Evolutionary conservation across 108 stramenopile genomes (phyloP), one percentile per base, ranked within the genome.

Genomic region (Bacterosira constricta): DNA sequence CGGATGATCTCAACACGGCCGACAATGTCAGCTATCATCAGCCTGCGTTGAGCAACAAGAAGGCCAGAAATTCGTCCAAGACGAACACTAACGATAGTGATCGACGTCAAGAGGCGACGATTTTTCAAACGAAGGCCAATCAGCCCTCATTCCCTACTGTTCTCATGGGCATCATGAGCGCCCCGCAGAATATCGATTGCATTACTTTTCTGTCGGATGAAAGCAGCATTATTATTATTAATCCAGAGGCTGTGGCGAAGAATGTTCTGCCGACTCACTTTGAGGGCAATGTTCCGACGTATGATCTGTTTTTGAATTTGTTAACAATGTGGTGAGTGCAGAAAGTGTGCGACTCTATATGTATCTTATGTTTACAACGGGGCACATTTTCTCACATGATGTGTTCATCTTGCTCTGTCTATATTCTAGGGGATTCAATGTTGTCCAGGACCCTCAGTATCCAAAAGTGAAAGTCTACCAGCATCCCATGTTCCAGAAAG

Each of bases 391-490:
- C n/a, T n/a, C n/a, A n/a, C n/a, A n/a, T n/a, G n/a, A n/a, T n/a
- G n/a, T n/a, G n/a, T n/a, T n/a, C n/a, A n/a, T n/a, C n/a, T n/a
- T n/a, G n/a, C n/a, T n/a, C n/a, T n/a, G n/a, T n/a, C n/a, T n/a
- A 17, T n/a, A 21, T 35, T 37, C 44, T n/a, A 57, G 73, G 73
- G 73, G 73, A n/a, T 76, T 76, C 37, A 25, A 62, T 37, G 45
- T 55, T n/a, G 17, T 21, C 18, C 51, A 68, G 3, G 75, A 76
- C 32, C 31, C 42, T 3, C 38, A 45, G 42, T 76, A 68, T 44
- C 75, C 75, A 20, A 70, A 73, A 35, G 84, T 91, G 39, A 76
- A 85, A 46, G 83, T 91, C 11, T 88, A 85, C 74, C 79, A 81
- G 10, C 90, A 89, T 73, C 83, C 82, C 30, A 51, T 56, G 56